Evolutionary conservation across 2,329 filamentous ascomycete species (phyloP), one percentile per base, ranked within the genome.

Genomic region (Grosmannia clavigera): DNA sequence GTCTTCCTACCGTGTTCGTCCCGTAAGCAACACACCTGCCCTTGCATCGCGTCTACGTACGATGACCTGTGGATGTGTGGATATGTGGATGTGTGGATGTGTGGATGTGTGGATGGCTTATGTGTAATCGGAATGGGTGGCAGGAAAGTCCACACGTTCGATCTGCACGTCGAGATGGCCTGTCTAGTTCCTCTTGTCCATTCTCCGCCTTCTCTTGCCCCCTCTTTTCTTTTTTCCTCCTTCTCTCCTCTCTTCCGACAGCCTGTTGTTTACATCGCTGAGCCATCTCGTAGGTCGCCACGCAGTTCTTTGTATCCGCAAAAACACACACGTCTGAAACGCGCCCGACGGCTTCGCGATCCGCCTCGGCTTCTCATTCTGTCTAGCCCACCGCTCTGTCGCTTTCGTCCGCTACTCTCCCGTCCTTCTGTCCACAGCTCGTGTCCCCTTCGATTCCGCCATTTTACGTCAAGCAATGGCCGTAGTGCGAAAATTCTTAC

Each of bases 251-350:
- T 35, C 25, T 33, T 25, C 25, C 48, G 12, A 51, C n/a, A 14
- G 12, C 12, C 29, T 19, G 19, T n/a, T 46, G 43, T 43, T 43
- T 43, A 43, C 40, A 35, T 35, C 33, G 4, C 40, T 22, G 19
- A 7, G 43, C 16, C 3, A n/a, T 19, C 14, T 46, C 7, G 16
- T 46, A 9, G 19, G 43, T 5, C 43, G 43, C 43, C 43, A 46
- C 33, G 48, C 46, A 11, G 48, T 53, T 27, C 50, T 31, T 52
- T 25, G 27, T 52, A 27, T 52, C 50, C 27, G 50, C 55, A 40
- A 4, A 31, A 31, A 31, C 31, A 43, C 50, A 38, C 46, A 33
- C 33, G 22, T 58, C 61, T 62, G 61, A 62, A 62, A 62, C 59
- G 51, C 61, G 60, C 22, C 55, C 58, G 59, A 16, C 57, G 51